A percentile compares a stretch with the other conserved stretches of the same genome.
Evolutionary conservation across 441 rosid genomes (phyloP).

Genomic region (Dalechampia spathulata): DNA sequence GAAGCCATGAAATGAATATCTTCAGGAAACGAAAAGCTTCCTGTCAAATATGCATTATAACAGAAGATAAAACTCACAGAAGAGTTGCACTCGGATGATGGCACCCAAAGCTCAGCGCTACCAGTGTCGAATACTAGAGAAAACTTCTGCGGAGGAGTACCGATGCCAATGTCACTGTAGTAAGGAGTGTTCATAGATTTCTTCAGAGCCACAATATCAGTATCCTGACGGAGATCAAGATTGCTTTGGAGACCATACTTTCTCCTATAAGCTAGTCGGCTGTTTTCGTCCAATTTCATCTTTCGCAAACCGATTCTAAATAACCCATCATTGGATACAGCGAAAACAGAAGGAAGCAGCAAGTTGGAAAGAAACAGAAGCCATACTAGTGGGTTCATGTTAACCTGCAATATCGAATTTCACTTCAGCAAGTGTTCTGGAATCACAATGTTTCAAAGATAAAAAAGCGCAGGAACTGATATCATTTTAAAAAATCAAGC

Average conservation of each 20-base stretch:
- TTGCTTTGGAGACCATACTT: conserved; percentile 27
- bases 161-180: conserved; percentile 67
- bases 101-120: conserved; percentile 84
- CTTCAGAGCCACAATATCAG: conserved; percentile 55
- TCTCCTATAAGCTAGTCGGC: conserved; percentile 34
- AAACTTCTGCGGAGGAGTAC: conserved; percentile 73
- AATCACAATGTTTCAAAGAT: too few relatives aligned
- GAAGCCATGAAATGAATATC: not conserved
- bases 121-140: conserved; percentile 83
- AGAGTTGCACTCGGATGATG: conserved; percentile 58
- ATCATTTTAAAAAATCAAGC: too few relatives aligned
- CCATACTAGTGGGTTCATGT: conserved; percentile 7
- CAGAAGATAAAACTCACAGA: conserved; percentile 41
- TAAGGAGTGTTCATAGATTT: conserved; percentile 83
- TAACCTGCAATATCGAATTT: too few relatives aligned
- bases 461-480: too few relatives aligned
- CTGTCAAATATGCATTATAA: not conserved
- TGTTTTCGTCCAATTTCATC: conserved; percentile 40
- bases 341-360: conserved; percentile 27
- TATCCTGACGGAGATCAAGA: conserved; percentile 36
- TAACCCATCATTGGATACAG: conserved; percentile 37
- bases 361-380: conserved; percentile 33
- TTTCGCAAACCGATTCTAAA: conserved; percentile 59
- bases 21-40: not conserved
- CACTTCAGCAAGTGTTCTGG: too few relatives aligned